Conservation (phyloP, 78 protist species). For the Monocercomonoides exilis region DNA sequence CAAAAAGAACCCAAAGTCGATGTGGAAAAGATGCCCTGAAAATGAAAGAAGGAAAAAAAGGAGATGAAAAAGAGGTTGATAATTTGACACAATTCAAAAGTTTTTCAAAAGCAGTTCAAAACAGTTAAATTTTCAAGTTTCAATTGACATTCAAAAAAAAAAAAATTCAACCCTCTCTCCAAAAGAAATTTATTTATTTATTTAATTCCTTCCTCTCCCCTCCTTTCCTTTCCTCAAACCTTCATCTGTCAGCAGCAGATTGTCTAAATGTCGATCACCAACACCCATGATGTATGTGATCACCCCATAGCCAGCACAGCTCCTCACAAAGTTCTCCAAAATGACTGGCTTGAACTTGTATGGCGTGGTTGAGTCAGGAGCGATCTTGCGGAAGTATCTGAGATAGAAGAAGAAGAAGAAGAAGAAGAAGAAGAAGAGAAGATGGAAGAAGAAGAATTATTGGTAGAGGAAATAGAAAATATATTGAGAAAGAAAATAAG, state of each 20-base stretch:
- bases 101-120: too few relatives aligned
- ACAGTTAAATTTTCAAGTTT: too few relatives aligned
- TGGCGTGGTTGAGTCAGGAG: not conserved
- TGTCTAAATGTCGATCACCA: conserved; percentile 32
- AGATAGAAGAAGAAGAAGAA: not conserved
- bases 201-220: too few relatives aligned
- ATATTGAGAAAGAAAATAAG: not conserved
- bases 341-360: not conserved
- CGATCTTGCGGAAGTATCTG: not conserved
- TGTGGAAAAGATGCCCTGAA: conserved; percentile 7
- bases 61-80: not conserved
- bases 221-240: too few relatives aligned
- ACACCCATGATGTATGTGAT: conserved; percentile 14
- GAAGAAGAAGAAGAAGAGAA: not conserved
- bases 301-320: conserved; percentile 37
- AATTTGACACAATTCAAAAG: too few relatives aligned
- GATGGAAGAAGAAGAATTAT: not conserved
- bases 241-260: conserved; percentile 18
- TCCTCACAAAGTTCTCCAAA: conserved; percentile 19
- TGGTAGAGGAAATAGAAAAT: not conserved
- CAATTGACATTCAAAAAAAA: too few relatives aligned
- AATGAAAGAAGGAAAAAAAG: not conserved
- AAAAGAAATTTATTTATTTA: too few relatives aligned
- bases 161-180: too few relatives aligned
- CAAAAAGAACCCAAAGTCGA: conserved; percentile 21